These are phyloP conservation scores for Aristolochia californica DNA, from an alignment of 164 flowering plant species.

Conservation along the genomic window DNA sequence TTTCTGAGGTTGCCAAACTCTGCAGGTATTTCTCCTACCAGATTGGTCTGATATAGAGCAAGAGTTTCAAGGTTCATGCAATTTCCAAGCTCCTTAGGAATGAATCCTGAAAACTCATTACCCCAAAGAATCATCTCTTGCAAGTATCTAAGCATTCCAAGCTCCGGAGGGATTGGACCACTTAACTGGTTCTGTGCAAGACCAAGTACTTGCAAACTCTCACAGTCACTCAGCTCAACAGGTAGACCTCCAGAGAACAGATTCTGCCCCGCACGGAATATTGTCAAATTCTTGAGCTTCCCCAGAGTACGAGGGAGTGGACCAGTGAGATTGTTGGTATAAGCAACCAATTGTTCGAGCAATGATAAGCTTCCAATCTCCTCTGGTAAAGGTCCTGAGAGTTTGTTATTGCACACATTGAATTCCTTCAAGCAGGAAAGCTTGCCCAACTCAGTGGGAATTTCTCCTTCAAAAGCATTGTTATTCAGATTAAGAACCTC, in stretches of 20 bases:
- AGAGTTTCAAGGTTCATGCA: slow-evolving; percentile 53
- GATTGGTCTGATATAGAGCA: slow-evolving; percentile 62
- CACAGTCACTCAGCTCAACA: slow-evolving; percentile 53
- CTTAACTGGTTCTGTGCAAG: slow-evolving; percentile 64
- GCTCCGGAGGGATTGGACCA: slow-evolving; percentile 59
- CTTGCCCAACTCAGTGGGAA: slow-evolving; percentile 30
- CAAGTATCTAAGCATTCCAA: slow-evolving; percentile 61
- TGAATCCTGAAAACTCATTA: slow-evolving; percentile 55
- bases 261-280: slow-evolving; percentile 82
- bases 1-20: slow-evolving; percentile 56
- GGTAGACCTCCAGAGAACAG: slow-evolving; percentile 66
- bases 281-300: slow-evolving; percentile 52
- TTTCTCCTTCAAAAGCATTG: slow-evolving; percentile 33
- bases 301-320: slow-evolving; percentile 65
- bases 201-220: slow-evolving; percentile 53
- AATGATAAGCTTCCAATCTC: slow-evolving; percentile 58
- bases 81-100: slow-evolving; percentile 72
- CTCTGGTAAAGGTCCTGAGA: slow-evolving; percentile 65
- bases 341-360: slow-evolving; percentile 56
- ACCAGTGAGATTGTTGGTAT: slow-evolving; percentile 67
- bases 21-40: slow-evolving; percentile 59
- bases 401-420: slow-evolving; percentile 54
- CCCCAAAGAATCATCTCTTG: slow-evolving; percentile 51
- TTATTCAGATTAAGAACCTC: slow-evolving; percentile 40
- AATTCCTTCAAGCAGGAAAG: slow-evolving; percentile 23